Evolutionary conservation across 208 protist genomes (phyloP).

Genomic region (Leishmania mexicana): DNA sequence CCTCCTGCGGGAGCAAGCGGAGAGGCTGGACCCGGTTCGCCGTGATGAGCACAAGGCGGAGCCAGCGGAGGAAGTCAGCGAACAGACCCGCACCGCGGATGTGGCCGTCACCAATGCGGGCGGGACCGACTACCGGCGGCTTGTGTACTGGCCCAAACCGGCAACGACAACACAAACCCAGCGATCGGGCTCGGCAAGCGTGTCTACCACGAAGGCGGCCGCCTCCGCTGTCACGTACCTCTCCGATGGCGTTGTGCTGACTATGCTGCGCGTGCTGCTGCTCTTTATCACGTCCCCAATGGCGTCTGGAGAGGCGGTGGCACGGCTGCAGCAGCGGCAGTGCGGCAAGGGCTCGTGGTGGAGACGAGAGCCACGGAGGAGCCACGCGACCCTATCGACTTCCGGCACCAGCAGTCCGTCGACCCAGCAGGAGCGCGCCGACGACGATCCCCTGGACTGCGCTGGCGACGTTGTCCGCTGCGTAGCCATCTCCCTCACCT

Average conservation of each 20-base stretch:
- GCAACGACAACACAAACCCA: not conserved
- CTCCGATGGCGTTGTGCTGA: conserved; percentile 3
- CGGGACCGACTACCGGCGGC: not conserved
- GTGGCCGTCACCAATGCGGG: not conserved
- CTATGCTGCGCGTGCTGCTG: conserved; percentile 19
- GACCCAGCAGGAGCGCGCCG: not conserved
- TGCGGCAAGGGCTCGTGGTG: not conserved
- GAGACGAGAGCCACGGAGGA: not conserved
- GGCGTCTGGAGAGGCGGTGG: conserved; percentile 17
- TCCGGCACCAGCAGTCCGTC: not conserved
- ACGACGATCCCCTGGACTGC: not conserved
- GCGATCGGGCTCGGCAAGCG: not conserved
- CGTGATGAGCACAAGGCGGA: not conserved
- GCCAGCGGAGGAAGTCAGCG: not conserved
- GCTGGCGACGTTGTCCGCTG: conserved; percentile 3
- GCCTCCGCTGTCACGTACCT: conserved; percentile 1
- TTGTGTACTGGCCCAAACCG: not conserved
- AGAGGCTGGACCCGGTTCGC: not conserved
- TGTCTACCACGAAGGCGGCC: not conserved
- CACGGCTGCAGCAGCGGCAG: conserved; percentile 1
- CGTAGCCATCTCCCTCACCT: not conserved
- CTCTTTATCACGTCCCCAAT: conserved; percentile 18
- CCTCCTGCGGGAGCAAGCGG: conserved; percentile 8
- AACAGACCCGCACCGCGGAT: not conserved
- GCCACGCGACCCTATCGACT: not conserved